These are phyloP conservation scores for Voacanga thouarsii DNA, from an alignment of 257 asterid species.

Conservation along the genomic window DNA sequence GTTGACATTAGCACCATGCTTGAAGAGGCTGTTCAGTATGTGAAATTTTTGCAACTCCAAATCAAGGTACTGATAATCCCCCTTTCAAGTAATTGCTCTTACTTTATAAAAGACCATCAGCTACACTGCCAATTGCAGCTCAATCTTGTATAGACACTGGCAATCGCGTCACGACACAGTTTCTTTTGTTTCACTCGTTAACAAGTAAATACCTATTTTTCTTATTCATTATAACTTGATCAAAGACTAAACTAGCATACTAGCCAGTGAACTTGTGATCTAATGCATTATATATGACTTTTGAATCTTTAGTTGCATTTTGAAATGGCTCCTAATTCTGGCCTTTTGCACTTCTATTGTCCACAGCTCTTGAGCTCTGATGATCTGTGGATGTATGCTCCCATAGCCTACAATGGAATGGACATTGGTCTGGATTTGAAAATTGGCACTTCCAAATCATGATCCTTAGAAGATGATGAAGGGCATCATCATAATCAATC, in stretches of 20 bases:
- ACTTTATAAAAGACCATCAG: not conserved
- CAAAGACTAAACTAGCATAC: not conserved
- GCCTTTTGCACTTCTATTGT: not conserved
- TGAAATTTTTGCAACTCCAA: slow-evolving; percentile 74
- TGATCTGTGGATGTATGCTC: slow-evolving; percentile 67
- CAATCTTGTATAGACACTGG: not conserved
- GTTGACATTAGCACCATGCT: slow-evolving; percentile 92
- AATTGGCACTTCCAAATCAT: slow-evolving; percentile 23
- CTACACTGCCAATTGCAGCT: too few species aligned
- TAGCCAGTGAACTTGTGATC: not conserved
- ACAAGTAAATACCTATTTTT: too few species aligned
- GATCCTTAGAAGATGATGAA: slow-evolving; percentile 9
- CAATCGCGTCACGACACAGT: too few species aligned
- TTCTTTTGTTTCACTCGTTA: not conserved
- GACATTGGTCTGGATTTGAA: slow-evolving; percentile 48
- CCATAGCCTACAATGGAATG: slow-evolving; percentile 66
- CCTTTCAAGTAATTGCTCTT: too few species aligned
- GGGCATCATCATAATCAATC: not conserved
- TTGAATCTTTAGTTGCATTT: not conserved
- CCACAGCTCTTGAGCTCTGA: slow-evolving; percentile 67
- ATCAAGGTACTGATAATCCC: slow-evolving; percentile 45
- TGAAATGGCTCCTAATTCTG: not conserved
- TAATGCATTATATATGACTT: not conserved
- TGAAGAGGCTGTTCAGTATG: slow-evolving; percentile 80
- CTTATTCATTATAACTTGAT: not conserved